A percentile compares a stretch with the other conserved stretches of the same genome.
phyloP scores from a whole-genome alignment of 495 filamentous ascomycete genomes.

The Bacidia gigantensis region DNA sequence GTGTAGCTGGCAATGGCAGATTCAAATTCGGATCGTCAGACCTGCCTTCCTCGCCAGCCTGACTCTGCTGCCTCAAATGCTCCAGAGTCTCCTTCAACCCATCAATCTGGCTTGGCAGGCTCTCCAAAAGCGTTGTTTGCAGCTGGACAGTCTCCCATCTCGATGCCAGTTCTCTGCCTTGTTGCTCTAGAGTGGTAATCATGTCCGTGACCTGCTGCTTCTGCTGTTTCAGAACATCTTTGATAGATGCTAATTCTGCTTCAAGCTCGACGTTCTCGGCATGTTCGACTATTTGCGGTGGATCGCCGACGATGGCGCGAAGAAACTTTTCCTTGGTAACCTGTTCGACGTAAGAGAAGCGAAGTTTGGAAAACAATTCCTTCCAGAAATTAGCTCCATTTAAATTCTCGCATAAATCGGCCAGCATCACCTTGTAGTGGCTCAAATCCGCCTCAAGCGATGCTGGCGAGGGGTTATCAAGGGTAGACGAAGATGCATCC shows the following conservation, averaged over 20 bases:
- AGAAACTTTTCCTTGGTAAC: constrained; percentile 95
- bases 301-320: constrained; percentile 89
- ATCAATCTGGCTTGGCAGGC: constrained; percentile 47
- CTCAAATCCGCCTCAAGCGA: constrained; percentile 71
- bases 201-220: constrained; percentile 69
- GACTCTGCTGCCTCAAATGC: constrained; percentile 8
- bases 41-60: constrained; percentile 7
- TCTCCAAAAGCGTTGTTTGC: constrained; percentile 43
- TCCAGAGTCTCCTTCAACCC: constrained; percentile 37
- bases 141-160: constrained; percentile 49
- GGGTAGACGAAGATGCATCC: constrained; percentile 49
- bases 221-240: constrained; percentile 57
- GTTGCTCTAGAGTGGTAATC: constrained; percentile 55
- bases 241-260: constrained; percentile 50
- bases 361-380: constrained; percentile 90
- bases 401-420: no score
- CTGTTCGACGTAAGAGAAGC: constrained; percentile 69
- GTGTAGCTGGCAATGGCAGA: constrained; percentile 47
- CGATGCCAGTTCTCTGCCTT: constrained; percentile 44
- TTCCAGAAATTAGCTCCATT: constrained; percentile 17
- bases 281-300: constrained; percentile 67
- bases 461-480: constrained; percentile 57
- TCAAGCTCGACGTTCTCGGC: constrained; percentile 77
- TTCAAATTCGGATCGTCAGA: constrained; percentile 30
- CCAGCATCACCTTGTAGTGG: constrained; percentile 54